These are phyloP conservation scores for Xerocomus amazonicus DNA, from an alignment of 1,284 basidiomycete species.

Conservation along the genomic window DNA sequence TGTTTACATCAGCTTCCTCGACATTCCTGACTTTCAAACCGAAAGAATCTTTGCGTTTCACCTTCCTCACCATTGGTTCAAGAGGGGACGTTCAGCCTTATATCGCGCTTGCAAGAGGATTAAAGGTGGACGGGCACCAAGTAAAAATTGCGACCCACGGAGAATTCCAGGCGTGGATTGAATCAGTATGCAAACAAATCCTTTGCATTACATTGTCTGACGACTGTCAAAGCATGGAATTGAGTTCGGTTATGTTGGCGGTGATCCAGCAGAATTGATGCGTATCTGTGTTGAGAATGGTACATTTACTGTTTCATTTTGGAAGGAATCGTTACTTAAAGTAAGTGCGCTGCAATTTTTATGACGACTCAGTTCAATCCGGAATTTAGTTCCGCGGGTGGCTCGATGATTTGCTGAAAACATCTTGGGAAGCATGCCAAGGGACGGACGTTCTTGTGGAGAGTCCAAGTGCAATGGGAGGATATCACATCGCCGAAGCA, in stretches of 20 bases:
- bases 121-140: slow-evolving; percentile 86
- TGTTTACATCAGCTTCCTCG: slow-evolving; percentile 91
- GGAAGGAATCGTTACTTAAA: slow-evolving; percentile 87
- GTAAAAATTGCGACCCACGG: slow-evolving; percentile 89
- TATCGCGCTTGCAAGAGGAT: slow-evolving; percentile 89
- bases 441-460: slow-evolving; percentile 92
- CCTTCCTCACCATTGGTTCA: slow-evolving; percentile 93
- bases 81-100: slow-evolving; percentile 93
- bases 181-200: slow-evolving; percentile 61
- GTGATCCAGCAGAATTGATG: slow-evolving; percentile 96
- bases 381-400: slow-evolving; percentile 82
- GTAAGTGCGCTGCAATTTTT: slow-evolving; percentile 38
- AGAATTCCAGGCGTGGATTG: slow-evolving; percentile 95
- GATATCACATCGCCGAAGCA: slow-evolving; percentile 96
- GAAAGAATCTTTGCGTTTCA: slow-evolving; percentile 76
- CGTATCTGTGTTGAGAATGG: slow-evolving; percentile 95
- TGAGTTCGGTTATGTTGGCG: slow-evolving; percentile 90
- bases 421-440: slow-evolving; percentile 95
- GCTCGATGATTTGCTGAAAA: slow-evolving; percentile 92
- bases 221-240: slow-evolving; percentile 72
- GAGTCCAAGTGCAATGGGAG: slow-evolving; percentile 96
- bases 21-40: slow-evolving; percentile 96
- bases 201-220: slow-evolving; percentile 14
- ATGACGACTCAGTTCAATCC: slow-evolving; percentile 2
- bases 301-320: slow-evolving; percentile 91